Evolutionary conservation across 768 basidiomycete species (phyloP).

Genomic region (Naematelia aurantialba): DNA sequence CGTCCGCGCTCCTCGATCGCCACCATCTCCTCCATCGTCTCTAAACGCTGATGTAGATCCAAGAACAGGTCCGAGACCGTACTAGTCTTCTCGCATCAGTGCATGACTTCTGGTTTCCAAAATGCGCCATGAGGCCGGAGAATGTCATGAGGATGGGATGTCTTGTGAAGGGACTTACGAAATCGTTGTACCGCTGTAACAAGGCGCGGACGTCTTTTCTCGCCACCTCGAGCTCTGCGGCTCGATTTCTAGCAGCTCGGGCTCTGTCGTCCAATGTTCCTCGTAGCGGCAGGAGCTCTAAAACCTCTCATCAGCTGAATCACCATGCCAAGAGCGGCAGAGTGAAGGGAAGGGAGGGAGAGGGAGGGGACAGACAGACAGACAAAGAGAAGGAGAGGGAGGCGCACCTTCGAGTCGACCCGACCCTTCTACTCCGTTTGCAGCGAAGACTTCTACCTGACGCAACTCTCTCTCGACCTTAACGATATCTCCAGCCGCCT

Average conservation of each 20-base stretch:
- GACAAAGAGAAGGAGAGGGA: neutral
- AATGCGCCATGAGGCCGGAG: too few relatives aligned
- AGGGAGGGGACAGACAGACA: neutral
- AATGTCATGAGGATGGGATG: too few relatives aligned
- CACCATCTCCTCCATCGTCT: constrained; percentile 34
- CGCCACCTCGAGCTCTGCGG: constrained; percentile 12
- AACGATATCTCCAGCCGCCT: constrained; percentile 33
- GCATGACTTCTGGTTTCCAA: too few relatives aligned
- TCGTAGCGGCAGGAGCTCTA: constrained; percentile 28
- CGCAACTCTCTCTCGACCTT: constrained; percentile 32
- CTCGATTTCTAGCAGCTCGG: neutral
- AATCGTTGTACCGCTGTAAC: constrained; percentile 33
- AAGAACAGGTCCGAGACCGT: constrained; percentile 39
- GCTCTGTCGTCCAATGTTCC: constrained; percentile 5
- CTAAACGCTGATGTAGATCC: constrained; percentile 31
- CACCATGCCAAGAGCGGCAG: neutral
- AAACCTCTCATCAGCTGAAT: neutral
- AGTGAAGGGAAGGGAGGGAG: too few relatives aligned
- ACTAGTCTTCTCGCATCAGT: constrained; percentile 19
- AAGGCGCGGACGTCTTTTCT: constrained; percentile 23
- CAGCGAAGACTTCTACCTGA: constrained; percentile 30
- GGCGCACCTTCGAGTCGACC: constrained; percentile 34
- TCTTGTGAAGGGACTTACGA: constrained; percentile 22
- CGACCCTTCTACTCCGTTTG: constrained; percentile 30
- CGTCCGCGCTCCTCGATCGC: constrained; percentile 20